Percentiles rank a stretch among this genome's conserved stretches.
Conservation (phyloP, 2,329 filamentous ascomycete species). For the Sporothrix inflata region DNA sequence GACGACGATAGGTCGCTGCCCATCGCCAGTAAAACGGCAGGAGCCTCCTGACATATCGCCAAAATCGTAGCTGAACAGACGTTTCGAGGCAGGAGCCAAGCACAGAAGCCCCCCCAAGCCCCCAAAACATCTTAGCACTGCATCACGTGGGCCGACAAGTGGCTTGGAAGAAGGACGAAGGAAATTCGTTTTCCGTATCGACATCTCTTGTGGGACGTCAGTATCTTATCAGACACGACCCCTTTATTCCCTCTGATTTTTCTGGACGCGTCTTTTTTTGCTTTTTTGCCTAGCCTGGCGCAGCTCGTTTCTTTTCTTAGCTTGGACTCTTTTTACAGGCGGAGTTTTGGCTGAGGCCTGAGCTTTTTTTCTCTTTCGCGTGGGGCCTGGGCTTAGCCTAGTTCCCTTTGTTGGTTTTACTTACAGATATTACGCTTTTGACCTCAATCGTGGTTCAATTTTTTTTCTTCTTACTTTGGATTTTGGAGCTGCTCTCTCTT, state of each 20-base stretch:
- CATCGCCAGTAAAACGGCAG: background rate
- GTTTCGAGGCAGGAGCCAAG: background rate
- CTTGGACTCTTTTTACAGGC: background rate
- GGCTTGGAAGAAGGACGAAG: constrained; percentile 4
- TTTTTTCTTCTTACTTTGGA: background rate
- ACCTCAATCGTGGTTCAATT: background rate
- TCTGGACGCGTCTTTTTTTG: background rate
- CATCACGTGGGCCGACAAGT: constrained; percentile 17
- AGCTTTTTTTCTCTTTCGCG: background rate
- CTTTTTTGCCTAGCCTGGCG: constrained; percentile 19
- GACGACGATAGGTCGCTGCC: background rate
- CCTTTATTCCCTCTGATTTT: background rate
- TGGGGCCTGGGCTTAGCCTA: background rate
- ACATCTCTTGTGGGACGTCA: background rate
- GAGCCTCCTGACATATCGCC: background rate
- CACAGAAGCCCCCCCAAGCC: background rate
- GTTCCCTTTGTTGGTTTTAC: constrained; percentile 8
- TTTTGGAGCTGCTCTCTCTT: background rate
- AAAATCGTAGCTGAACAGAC: background rate
- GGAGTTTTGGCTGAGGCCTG: constrained; percentile 5
- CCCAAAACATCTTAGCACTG: background rate
- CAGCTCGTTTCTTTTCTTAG: constrained; percentile 5
- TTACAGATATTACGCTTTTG: background rate
- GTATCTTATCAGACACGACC: background rate
- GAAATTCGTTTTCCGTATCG: constrained; percentile 7